Evolutionary conservation across 1,284 basidiomycete genomes (phyloP).

Genomic region (Inonotus obliquus): DNA sequence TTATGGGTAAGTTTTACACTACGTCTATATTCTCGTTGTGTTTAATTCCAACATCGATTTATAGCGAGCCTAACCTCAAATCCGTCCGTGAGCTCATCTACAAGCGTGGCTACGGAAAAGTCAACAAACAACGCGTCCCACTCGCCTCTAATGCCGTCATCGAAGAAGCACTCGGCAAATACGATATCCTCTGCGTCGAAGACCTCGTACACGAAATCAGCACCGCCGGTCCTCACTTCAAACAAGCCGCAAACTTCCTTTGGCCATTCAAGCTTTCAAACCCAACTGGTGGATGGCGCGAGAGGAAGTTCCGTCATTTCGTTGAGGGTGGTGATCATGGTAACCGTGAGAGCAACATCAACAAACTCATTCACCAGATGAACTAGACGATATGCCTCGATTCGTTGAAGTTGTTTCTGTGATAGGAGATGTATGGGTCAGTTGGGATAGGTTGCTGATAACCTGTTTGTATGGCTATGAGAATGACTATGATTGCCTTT

Average conservation of each 20-base stretch:
- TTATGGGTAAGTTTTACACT: slow-evolving; percentile 66
- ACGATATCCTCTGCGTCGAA: slow-evolving; percentile 96
- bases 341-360: slow-evolving; percentile 94
- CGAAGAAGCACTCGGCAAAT: slow-evolving; percentile 89
- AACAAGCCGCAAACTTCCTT: slow-evolving; percentile 94
- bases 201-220: slow-evolving; percentile 98
- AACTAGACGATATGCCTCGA: slow-evolving; percentile 46
- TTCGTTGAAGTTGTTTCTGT: not conserved
- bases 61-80: slow-evolving; percentile 91
- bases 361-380: slow-evolving; percentile 97
- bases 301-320: slow-evolving; percentile 94
- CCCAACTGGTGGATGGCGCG: slow-evolving; percentile 97
- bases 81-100: slow-evolving; percentile 97
- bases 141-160: slow-evolving; percentile 94
- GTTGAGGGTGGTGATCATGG: slow-evolving; percentile 95
- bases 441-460: not conserved
- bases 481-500: slow-evolving; percentile 1
- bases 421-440: not conserved
- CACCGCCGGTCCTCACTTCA: slow-evolving; percentile 97
- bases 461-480: slow-evolving; percentile 4
- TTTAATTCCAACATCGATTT: not conserved
- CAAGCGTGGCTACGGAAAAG: slow-evolving; percentile 99
- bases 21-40: not conserved
- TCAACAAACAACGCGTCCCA: slow-evolving; percentile 96
- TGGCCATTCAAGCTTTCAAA: slow-evolving; percentile 99